Evolutionary conservation across 129 eudicot genomes (phyloP).

Genomic region (Centaurea solstitialis): DNA sequence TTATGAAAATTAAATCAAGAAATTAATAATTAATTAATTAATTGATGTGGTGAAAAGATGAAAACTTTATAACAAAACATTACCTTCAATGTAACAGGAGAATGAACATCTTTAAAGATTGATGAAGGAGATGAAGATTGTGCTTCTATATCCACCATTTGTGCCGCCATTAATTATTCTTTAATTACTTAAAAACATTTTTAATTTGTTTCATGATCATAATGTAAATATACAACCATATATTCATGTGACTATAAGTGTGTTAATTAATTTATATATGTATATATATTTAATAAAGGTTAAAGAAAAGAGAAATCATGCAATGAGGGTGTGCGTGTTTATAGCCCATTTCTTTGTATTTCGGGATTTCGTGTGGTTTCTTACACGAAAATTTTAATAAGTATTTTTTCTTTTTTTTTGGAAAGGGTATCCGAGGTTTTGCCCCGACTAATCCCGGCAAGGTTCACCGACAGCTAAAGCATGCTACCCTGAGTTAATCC

Average conservation of each 20-base stretch:
- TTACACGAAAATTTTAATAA: neutral
- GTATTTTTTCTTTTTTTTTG: no score
- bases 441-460: no score
- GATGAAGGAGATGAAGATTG: slow-evolving; percentile 25
- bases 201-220: neutral
- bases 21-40: neutral
- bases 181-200: neutral
- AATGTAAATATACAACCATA: neutral
- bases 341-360: slow-evolving; percentile 13
- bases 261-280: neutral
- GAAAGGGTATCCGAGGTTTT: no score
- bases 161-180: neutral
- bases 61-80: neutral
- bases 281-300: neutral
- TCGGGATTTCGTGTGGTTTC: neutral
- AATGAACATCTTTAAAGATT: slow-evolving; percentile 43
- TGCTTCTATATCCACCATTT: slow-evolving; percentile 42
- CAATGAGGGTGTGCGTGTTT: slow-evolving; percentile 22
- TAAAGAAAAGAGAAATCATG: slow-evolving; percentile 24
- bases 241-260: neutral
- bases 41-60: neutral
- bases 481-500: no score
- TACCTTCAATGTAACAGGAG: slow-evolving; percentile 49
- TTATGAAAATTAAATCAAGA: neutral
- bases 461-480: no score